phyloP scores from a whole-genome alignment of 1,284 basidiomycete species.

The Anthracocystis walkeri region DNA sequence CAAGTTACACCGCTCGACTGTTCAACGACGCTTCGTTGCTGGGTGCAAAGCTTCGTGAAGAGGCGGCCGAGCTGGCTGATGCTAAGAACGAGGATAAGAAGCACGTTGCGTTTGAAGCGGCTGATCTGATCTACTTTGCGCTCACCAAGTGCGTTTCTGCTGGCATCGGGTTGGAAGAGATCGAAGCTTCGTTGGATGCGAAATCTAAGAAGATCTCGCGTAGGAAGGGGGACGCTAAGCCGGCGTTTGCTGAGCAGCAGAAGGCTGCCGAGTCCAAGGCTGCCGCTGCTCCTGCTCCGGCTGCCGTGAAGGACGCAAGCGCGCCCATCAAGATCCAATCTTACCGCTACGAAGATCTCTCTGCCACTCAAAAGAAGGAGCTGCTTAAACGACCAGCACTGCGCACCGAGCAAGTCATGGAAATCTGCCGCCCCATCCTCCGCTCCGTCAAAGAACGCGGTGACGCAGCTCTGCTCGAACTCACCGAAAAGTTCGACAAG shows the following conservation, averaged over 20 bases:
- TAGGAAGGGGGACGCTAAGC: conserved; percentile 92
- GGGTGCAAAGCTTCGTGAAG: conserved; percentile 94
- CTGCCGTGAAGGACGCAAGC: conserved; percentile 62
- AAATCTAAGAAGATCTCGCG: conserved; percentile 90
- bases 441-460: conserved; percentile 85
- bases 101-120: conserved; percentile 90
- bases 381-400: conserved; percentile 91
- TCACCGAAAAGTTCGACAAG: conserved; percentile 94
- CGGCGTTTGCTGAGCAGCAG: conserved; percentile 77
- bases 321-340: conserved; percentile 72
- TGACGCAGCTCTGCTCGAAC: conserved; percentile 85
- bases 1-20: conserved; percentile 90
- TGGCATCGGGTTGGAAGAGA: conserved; percentile 85
- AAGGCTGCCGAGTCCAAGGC: conserved; percentile 62
- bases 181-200: conserved; percentile 85
- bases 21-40: conserved; percentile 86
- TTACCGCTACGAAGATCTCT: conserved; percentile 68
- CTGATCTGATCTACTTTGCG: conserved; percentile 94
- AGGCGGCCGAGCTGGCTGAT: conserved; percentile 93
- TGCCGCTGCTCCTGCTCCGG: conserved; percentile 20
- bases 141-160: conserved; percentile 86
- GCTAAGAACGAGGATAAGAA: conserved; percentile 82
- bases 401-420: conserved; percentile 92
- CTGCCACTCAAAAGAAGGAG: conserved; percentile 75
- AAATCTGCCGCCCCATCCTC: conserved; percentile 94